A percentile compares a stretch with the other conserved stretches of the same genome.
phyloP scores from a whole-genome alignment of 1,139 yeast genomes.

The Debaryomyces udenii region DNA sequence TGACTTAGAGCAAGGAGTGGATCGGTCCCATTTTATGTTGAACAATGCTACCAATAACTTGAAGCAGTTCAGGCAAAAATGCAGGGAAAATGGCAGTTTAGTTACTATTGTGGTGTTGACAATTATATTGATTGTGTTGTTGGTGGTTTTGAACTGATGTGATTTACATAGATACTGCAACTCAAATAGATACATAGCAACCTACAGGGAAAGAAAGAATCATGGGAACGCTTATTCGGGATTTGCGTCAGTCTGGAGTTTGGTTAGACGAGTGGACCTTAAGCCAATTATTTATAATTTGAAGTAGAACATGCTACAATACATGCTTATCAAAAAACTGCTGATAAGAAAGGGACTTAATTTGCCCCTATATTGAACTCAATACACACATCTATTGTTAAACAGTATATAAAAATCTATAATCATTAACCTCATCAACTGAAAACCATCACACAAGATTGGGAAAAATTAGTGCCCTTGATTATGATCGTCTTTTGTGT shows the following conservation, averaged over 20 bases:
- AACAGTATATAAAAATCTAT: slow-evolving; percentile 2
- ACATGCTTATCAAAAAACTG: no score
- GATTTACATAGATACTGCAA: no score
- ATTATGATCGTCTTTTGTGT: slow-evolving; percentile 27
- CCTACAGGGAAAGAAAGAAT: no score
- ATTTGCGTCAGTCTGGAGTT: no score
- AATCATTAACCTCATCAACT: slow-evolving; percentile 1
- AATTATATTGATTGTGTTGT: slow-evolving; percentile 57
- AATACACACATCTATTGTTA: no score
- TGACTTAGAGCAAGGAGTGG: slow-evolving; percentile 72
- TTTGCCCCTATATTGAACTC: no score
- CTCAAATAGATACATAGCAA: no score
- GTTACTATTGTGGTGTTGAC: slow-evolving; percentile 68
- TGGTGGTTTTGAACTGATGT: slow-evolving; percentile 60
- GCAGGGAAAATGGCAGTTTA: slow-evolving; percentile 73
- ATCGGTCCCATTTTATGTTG: slow-evolving; percentile 53
- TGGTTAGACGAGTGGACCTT: no score
- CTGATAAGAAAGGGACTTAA: no score
- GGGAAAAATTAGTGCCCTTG: slow-evolving; percentile 27
- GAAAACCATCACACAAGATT: neutral
- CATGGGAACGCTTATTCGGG: no score
- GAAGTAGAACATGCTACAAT: no score
- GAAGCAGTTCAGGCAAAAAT: slow-evolving; percentile 54
- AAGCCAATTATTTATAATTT: no score
- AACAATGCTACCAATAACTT: slow-evolving; percentile 58